Base-by-base conservation (phyloP, 257 asterid species). In the Ehretia macrophylla region DNA sequence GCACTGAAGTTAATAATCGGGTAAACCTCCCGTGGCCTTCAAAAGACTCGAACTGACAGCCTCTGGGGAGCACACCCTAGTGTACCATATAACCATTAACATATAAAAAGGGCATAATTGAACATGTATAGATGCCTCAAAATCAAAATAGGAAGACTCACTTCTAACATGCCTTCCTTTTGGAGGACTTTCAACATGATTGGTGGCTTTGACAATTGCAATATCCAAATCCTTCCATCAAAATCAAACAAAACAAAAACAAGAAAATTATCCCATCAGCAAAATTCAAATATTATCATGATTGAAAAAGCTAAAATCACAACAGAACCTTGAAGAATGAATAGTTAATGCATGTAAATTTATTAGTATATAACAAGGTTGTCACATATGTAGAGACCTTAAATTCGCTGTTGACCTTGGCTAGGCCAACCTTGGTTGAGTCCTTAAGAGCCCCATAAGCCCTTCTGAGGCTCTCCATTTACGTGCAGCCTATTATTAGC, bases 381-480 rank as follows among this genome's bases (percentile, higher is more conserved):
- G 17, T 27, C 0, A 46, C 16, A 39, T 10, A 35, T 17, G 1
- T n/a, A 6, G 12, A 22, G 55, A 88, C 98, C 96, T 90, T 91
- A 83, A 91, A 91, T 17, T 85, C 93, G 77, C 96, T 88, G 52
- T 91, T 88, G 81, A 91, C 96, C 71, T 85, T 88, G 72, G 96
- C 96, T n/a, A 88, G 83, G 86, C 95, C 90, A 69, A 91, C 98
- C 68, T 63, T 84, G 69, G 96, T 91, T 63, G 98, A 88, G 68
- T 91, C 98, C 75, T 91, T 91, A 52, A 91, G 94, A 37, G 94
- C 95, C 47, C 95, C 95, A 62, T 85, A 91, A n/a, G 96, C 98
- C 72, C 85, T 91, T 58, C 98, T 66, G 53, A 85, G 83, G 79
- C 96, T 91, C 23, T 88, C 96, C 97, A 87, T 90, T 59, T 59